These are phyloP conservation scores for Aspergillus avenaceus DNA, from an alignment of 495 filamentous ascomycete genomes.

Conservation along the genomic window DNA sequence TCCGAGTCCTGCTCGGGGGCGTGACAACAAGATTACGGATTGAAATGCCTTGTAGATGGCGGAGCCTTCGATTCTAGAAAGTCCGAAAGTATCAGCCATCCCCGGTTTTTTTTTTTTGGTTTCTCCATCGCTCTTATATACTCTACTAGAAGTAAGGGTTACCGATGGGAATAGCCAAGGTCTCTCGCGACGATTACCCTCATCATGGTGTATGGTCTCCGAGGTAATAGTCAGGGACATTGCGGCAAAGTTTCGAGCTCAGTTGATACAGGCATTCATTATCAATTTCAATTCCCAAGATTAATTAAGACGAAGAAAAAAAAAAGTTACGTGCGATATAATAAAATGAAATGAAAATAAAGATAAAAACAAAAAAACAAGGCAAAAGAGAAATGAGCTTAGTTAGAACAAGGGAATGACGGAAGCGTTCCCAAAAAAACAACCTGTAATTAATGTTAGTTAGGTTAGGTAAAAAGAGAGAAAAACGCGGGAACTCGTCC, in stretches of 20 bases:
- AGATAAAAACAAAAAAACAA: no score
- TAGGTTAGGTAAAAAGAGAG: no score
- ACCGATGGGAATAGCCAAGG: conserved; percentile 51
- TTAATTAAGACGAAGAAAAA: background rate
- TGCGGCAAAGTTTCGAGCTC: conserved; percentile 7
- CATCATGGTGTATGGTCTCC: conserved; percentile 14
- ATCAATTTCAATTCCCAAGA: no score
- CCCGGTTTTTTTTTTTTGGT: conserved; percentile 4
- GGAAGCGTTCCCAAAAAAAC: no score
- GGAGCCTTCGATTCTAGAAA: conserved; percentile 74
- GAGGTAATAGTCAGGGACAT: conserved; percentile 18
- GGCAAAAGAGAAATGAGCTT: no score
- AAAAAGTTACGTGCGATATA: no score
- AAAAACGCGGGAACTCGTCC: no score
- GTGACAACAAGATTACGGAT: conserved; percentile 77
- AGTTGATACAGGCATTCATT: background rate
- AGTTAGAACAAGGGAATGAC: no score
- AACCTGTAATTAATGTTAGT: no score
- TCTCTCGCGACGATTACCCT: conserved; percentile 34
- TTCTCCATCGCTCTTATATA: conserved; percentile 13
- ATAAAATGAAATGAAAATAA: no score
- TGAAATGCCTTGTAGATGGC: conserved; percentile 83
- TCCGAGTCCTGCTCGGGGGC: conserved; percentile 49
- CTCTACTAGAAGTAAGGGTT: background rate
- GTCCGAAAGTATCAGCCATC: conserved; percentile 5